A percentile compares a stretch with the other conserved stretches of the same genome.
These are phyloP conservation scores for Mrakiaceae sp. DNA, from an alignment of 1,284 basidiomycete genomes.

Conservation along the genomic window DNA sequence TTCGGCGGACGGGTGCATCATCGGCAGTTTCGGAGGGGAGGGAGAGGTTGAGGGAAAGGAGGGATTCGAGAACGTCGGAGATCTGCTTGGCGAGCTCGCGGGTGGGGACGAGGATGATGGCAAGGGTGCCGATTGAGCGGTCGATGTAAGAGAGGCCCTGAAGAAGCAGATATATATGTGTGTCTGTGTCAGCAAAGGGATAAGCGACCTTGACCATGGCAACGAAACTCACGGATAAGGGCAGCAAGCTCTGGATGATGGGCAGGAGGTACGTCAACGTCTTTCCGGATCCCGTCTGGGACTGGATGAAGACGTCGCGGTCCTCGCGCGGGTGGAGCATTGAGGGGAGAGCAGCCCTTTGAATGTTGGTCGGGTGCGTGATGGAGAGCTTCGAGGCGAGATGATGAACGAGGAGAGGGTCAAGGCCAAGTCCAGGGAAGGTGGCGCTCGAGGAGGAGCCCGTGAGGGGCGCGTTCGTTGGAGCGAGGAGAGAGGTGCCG, in stretches of 20 bases:
- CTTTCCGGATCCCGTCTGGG: constrained; percentile 97
- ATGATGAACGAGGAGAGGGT: constrained; percentile 70
- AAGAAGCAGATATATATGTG: no score
- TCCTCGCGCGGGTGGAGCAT: constrained; percentile 42
- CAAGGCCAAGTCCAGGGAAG: constrained; percentile 63
- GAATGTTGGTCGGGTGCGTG: constrained; percentile 78
- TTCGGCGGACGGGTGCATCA: constrained; percentile 45
- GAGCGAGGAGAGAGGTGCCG: constrained; percentile 21
- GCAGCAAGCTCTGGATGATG: constrained; percentile 85
- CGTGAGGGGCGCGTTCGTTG: constrained; percentile 27
- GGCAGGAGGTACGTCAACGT: constrained; percentile 90
- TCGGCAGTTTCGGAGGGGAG: constrained; percentile 25
- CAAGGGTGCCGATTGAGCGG: constrained; percentile 74
- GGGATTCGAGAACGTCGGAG: constrained; percentile 52
- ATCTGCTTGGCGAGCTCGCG: constrained; percentile 94
- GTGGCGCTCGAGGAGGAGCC: constrained; percentile 34
- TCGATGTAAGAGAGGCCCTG: constrained; percentile 63
- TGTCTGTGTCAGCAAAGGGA: no score
- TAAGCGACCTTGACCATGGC: no score
- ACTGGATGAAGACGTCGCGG: constrained; percentile 90
- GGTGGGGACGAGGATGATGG: constrained; percentile 88
- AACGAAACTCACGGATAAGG: constrained; percentile 45
- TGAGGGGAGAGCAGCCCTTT: constrained; percentile 65
- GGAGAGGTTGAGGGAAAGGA: constrained; percentile 60
- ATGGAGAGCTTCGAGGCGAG: constrained; percentile 72